Conservation (phyloP, 148 eudicot species). For the Diospyros kaki region DNA sequence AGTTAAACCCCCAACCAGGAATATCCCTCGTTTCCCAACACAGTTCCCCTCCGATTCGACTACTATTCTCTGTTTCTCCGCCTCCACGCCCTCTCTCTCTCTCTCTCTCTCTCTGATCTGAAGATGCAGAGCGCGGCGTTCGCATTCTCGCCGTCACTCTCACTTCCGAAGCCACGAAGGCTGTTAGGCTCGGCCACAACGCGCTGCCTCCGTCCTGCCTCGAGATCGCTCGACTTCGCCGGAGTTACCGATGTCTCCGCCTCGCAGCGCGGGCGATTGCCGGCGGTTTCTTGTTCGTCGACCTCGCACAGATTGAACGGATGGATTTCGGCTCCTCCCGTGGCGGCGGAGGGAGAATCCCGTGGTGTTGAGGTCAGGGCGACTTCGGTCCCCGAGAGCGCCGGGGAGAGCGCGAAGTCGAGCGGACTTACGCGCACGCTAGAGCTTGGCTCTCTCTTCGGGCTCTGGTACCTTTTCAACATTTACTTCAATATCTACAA, state of each 20-base stretch:
- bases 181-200: conserved; percentile 7
- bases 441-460: conserved; percentile 65
- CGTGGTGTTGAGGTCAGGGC: conserved; percentile 44
- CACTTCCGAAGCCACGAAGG: conserved; percentile 24
- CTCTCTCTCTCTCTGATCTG: conserved; percentile 11
- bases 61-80: no score
- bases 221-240: conserved; percentile 8
- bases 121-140: conserved; percentile 65
- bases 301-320: conserved; percentile 19
- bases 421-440: conserved; percentile 30
- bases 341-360: conserved; percentile 26
- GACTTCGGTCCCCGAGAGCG: conserved; percentile 50
- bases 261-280: conserved; percentile 14
- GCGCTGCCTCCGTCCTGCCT: conserved; percentile 14
- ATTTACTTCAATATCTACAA: conserved; percentile 85
- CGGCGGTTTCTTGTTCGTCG: conserved; percentile 20
- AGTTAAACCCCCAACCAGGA: no score
- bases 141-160: conserved; percentile 37
- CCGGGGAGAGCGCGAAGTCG: conserved; percentile 35
- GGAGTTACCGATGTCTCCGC: conserved; percentile 1
- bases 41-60: no score
- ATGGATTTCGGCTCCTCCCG: conserved; percentile 33
- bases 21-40: no score
- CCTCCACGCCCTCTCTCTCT: not conserved
- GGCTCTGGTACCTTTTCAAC: conserved; percentile 73